A percentile compares a stretch with the other conserved stretches of the same genome.
Evolutionary conservation across 2,329 filamentous ascomycete genomes (phyloP).

Genomic region (Cladosporium sp.): DNA sequence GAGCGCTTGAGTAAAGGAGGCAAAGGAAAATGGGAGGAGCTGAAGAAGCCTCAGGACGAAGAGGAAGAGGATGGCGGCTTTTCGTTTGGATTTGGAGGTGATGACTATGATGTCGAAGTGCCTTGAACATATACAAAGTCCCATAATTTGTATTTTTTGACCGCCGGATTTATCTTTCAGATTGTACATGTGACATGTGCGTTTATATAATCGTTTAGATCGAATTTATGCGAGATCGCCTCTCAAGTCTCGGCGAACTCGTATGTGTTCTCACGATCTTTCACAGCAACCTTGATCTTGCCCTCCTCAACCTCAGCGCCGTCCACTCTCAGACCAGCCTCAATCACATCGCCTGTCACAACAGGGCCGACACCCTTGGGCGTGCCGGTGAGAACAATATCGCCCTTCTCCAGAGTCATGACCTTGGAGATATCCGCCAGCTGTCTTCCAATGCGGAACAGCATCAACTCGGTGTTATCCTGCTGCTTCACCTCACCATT

Average conservation of each 20-base stretch:
- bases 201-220: neutral
- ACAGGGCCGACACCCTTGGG: slow-evolving; percentile 92
- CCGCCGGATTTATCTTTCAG: too few species aligned
- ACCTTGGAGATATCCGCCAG: slow-evolving; percentile 89
- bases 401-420: slow-evolving; percentile 88
- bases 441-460: slow-evolving; percentile 83
- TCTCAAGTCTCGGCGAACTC: slow-evolving; percentile 55
- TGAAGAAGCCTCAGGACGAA: slow-evolving; percentile 55
- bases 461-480: slow-evolving; percentile 89
- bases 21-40: slow-evolving; percentile 83
- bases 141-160: neutral
- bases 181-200: neutral
- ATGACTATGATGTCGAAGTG: slow-evolving; percentile 36
- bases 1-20: slow-evolving; percentile 59
- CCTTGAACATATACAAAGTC: slow-evolving; percentile 15
- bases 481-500: slow-evolving; percentile 74
- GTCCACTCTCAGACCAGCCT: slow-evolving; percentile 71
- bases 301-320: slow-evolving; percentile 83
- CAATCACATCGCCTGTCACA: slow-evolving; percentile 80
- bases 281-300: slow-evolving; percentile 75
- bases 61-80: slow-evolving; percentile 57
- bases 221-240: neutral
- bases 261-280: slow-evolving; percentile 74
- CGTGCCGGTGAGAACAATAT: slow-evolving; percentile 93
- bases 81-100: slow-evolving; percentile 56